phyloP scores from a whole-genome alignment of 2,329 filamentous ascomycete species.

The Fusarium nelsonii region DNA sequence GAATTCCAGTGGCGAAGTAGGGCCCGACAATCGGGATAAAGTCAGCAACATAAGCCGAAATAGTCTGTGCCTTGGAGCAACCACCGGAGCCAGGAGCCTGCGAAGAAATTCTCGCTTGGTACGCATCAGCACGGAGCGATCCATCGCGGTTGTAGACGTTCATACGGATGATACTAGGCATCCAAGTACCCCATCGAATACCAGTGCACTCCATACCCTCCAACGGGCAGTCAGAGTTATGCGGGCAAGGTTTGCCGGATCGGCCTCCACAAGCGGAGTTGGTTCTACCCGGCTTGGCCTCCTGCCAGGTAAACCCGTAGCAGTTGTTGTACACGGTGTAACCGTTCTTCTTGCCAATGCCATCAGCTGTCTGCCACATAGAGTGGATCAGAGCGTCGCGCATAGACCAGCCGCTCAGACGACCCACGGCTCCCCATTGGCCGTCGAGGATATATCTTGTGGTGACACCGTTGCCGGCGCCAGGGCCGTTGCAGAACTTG shows the following conservation, averaged over 20 bases:
- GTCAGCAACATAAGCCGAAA: not conserved
- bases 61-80: not conserved
- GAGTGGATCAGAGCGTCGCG: slow-evolving; percentile 9
- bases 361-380: not conserved
- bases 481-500: slow-evolving; percentile 1
- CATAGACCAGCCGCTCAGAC: slow-evolving; percentile 6
- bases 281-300: not conserved
- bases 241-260: not conserved
- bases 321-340: slow-evolving; percentile 9
- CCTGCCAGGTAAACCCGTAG: slow-evolving; percentile 11
- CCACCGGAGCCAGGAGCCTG: slow-evolving; percentile 3
- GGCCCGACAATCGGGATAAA: slow-evolving; percentile 8
- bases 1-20: slow-evolving; percentile 10
- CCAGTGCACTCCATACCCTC: slow-evolving; percentile 10
- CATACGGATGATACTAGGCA: slow-evolving; percentile 18
- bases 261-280: slow-evolving; percentile 1
- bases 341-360: not conserved
- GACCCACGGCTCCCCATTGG: slow-evolving; percentile 1
- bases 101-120: slow-evolving; percentile 6
- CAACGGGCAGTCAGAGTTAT: slow-evolving; percentile 6
- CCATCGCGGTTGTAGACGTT: slow-evolving; percentile 17
- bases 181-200: slow-evolving; percentile 6
- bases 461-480: not conserved
- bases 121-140: not conserved
- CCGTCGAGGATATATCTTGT: slow-evolving; percentile 1